Evolutionary conservation across 108 stramenopile species (phyloP).

Genomic region (Skeletonema grethae): DNA sequence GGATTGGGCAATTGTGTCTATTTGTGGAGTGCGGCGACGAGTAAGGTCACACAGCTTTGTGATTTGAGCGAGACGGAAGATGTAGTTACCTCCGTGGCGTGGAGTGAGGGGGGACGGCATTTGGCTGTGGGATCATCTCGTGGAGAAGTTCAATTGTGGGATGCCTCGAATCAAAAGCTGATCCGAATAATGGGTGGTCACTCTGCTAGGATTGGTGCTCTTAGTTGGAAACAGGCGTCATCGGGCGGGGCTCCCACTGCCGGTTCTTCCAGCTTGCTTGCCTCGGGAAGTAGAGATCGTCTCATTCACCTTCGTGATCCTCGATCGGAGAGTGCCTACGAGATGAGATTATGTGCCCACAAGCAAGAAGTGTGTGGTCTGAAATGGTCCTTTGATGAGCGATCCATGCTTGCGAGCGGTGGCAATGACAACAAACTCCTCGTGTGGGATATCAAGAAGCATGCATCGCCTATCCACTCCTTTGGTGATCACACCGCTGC

Average conservation of each 20-base stretch:
- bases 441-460: constrained; percentile 91
- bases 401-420: constrained; percentile 88
- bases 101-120: constrained; percentile 88
- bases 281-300: constrained; percentile 93
- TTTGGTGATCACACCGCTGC: constrained; percentile 97
- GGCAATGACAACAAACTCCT: constrained; percentile 99
- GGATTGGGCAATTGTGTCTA: constrained; percentile 94
- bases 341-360: constrained; percentile 78
- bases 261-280: constrained; percentile 57
- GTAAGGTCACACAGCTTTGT: constrained; percentile 90
- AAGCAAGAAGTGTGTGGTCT: constrained; percentile 98
- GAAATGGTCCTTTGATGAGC: constrained; percentile 95
- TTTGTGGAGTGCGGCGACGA: constrained; percentile 91
- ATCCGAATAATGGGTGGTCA: constrained; percentile 88
- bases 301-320: constrained; percentile 91
- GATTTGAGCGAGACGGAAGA: constrained; percentile 64
- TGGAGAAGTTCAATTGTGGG: constrained; percentile 96
- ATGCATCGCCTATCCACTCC: constrained; percentile 59
- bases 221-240: constrained; percentile 81
- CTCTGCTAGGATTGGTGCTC: constrained; percentile 87
- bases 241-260: constrained; percentile 9
- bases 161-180: constrained; percentile 67
- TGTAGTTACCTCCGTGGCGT: constrained; percentile 85
- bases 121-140: constrained; percentile 77
- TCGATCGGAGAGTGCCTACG: constrained; percentile 65